These are phyloP conservation scores for Myxozyma mucilagina DNA, from an alignment of 805 yeast species.

Conservation along the genomic window DNA sequence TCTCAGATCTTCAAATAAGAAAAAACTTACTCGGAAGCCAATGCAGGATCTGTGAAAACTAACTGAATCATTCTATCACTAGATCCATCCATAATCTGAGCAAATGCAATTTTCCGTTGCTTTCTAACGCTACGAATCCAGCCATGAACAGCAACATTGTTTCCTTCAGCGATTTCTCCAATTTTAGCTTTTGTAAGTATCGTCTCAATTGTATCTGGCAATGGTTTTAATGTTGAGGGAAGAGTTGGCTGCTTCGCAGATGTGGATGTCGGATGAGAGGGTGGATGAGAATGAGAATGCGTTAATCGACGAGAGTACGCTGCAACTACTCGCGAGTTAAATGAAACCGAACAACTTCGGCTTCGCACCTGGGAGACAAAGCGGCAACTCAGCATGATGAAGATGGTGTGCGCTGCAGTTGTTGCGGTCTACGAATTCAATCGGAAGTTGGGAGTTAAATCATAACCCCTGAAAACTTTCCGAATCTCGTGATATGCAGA, in stretches of 20 bases:
- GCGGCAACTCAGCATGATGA: too few relatives aligned
- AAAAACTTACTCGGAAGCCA: conserved; percentile 18
- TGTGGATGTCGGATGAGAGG: not conserved
- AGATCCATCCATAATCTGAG: conserved; percentile 81
- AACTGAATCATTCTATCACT: conserved; percentile 56
- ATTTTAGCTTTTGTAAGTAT: not conserved
- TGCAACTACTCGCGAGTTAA: too few relatives aligned
- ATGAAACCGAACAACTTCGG: too few relatives aligned
- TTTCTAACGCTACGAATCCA: conserved; percentile 72
- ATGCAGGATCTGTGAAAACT: conserved; percentile 42
- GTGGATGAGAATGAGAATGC: not conserved
- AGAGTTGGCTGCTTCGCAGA: not conserved
- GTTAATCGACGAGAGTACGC: too few relatives aligned
- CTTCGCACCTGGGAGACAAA: too few relatives aligned
- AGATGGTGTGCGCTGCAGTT: too few relatives aligned
- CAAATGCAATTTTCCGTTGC: conserved; percentile 74
- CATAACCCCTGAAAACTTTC: not conserved
- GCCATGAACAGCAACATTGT: conserved; percentile 57
- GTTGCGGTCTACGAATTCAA: not conserved
- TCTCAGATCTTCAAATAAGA: not conserved
- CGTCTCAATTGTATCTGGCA: conserved; percentile 6
- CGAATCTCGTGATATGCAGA: not conserved
- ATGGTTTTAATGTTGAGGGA: not conserved
- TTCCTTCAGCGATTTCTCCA: conserved; percentile 22
- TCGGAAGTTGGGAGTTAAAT: not conserved